A percentile compares a stretch with the other conserved stretches of the same genome.
These are phyloP conservation scores for Quercus phellos DNA, from an alignment of 331 rosid species.

Conservation along the genomic window DNA sequence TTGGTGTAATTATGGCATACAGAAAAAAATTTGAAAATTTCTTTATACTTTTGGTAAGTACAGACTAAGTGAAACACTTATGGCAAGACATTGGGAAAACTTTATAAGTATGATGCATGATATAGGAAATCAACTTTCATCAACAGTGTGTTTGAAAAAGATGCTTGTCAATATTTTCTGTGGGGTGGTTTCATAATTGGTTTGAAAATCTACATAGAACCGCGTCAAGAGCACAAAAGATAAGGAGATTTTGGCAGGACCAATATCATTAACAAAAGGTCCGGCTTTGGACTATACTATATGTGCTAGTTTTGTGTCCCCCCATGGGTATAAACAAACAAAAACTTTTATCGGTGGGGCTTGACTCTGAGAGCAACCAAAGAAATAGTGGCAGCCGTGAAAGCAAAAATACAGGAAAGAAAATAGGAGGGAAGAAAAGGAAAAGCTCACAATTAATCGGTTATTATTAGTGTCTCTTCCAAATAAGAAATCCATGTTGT, in stretches of 20 bases:
- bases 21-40: not conserved
- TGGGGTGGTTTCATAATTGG: not conserved
- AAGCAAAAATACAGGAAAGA: conserved; percentile 8
- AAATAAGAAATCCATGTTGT: conserved; percentile 36
- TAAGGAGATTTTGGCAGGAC: not conserved
- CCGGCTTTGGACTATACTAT: conserved; percentile 13
- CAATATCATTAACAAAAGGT: conserved; percentile 16
- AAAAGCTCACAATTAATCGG: conserved; percentile 43
- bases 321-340: conserved; percentile 41
- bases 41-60: not conserved
- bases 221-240: not conserved
- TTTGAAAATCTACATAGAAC: not conserved
- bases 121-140: not conserved
- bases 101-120: not conserved
- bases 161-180: not conserved
- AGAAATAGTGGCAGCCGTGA: conserved; percentile 50
- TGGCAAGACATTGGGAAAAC: not conserved
- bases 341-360: conserved; percentile 44
- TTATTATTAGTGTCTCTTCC: conserved; percentile 51
- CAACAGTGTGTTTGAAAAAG: not conserved
- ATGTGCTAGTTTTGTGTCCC: conserved; percentile 24
- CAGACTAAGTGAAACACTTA: not conserved
- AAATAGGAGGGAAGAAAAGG: conserved; percentile 33
- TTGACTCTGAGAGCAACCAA: conserved; percentile 27
- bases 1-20: not conserved